A percentile compares a stretch with the other conserved stretches of the same genome.
Evolutionary conservation across 2,329 filamentous ascomycete species (phyloP).

Genomic region (Graphium sp.): DNA sequence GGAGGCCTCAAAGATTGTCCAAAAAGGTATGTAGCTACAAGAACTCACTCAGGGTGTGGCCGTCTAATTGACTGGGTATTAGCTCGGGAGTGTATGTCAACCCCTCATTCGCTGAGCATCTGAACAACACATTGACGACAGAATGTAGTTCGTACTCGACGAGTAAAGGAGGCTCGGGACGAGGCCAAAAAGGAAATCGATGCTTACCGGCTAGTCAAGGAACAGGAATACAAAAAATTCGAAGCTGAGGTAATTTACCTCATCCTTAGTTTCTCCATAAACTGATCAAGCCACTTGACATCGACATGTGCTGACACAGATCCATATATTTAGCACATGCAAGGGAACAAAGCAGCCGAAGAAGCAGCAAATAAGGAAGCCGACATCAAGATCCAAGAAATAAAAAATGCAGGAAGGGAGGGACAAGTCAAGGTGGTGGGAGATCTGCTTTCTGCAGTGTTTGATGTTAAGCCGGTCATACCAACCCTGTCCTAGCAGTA

Average conservation of each 20-base stretch:
- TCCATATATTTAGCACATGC: constrained; percentile 55
- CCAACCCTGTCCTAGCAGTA: constrained; percentile 9
- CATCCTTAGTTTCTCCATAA: neutral
- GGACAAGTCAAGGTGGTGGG: constrained; percentile 65
- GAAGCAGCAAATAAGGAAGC: constrained; percentile 64
- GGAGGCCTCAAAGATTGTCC: constrained; percentile 97
- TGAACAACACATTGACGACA: constrained; percentile 2
- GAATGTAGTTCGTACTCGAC: constrained; percentile 58
- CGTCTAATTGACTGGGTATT: no score
- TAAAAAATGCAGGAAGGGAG: constrained; percentile 65
- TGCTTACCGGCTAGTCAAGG: constrained; percentile 76
- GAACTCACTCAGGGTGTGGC: no score
- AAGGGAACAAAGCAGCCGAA: constrained; percentile 70
- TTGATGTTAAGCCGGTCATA: constrained; percentile 59
- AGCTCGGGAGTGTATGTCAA: constrained; percentile 71
- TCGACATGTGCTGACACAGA: neutral
- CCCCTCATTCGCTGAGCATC: neutral
- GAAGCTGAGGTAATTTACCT: constrained; percentile 44
- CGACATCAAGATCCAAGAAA: constrained; percentile 66
- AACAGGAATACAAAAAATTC: constrained; percentile 88
- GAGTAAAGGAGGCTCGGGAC: constrained; percentile 87
- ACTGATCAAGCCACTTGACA: constrained; percentile 3
- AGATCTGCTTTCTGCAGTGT: constrained; percentile 71
- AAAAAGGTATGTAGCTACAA: constrained; percentile 56
- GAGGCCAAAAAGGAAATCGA: constrained; percentile 98